These are phyloP conservation scores for Boehmeria nivea DNA, from an alignment of 306 rosid species.

Conservation along the genomic window DNA sequence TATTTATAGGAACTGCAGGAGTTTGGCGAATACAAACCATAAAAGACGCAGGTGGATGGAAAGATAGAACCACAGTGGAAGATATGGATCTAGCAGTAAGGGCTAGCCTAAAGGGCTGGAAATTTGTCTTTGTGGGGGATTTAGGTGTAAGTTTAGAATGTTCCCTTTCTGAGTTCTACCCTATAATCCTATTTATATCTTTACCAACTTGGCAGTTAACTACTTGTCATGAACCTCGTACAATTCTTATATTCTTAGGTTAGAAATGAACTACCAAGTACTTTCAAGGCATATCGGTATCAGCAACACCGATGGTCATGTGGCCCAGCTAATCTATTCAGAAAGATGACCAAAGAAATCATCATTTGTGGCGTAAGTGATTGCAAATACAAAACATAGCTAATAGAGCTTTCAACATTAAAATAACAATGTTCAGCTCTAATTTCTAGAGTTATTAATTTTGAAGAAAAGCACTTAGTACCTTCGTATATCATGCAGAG, in stretches of 20 bases:
- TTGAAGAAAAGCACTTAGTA: constrained; percentile 12
- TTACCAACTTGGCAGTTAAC: too few species aligned
- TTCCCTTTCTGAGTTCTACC: background rate
- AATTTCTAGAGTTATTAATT: too few species aligned
- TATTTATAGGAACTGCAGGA: constrained; percentile 45
- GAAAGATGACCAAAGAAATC: constrained; percentile 48
- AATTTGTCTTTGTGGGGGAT: constrained; percentile 46
- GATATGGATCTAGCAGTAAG: constrained; percentile 59
- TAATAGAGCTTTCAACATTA: background rate
- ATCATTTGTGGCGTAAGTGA: constrained; percentile 30
- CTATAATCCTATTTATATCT: too few species aligned
- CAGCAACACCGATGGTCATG: constrained; percentile 55
- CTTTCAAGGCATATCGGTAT: constrained; percentile 42
- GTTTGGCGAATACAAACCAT: constrained; percentile 46
- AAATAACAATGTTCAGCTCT: too few species aligned
- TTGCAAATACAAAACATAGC: too few species aligned
- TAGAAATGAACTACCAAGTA: constrained; percentile 54
- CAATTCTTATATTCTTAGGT: constrained; percentile 38
- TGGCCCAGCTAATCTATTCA: constrained; percentile 49
- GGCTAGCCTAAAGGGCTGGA: constrained; percentile 55
- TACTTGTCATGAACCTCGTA: too few species aligned
- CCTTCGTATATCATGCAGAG: constrained; percentile 34
- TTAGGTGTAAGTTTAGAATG: constrained; percentile 30
- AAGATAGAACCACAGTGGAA: constrained; percentile 54
- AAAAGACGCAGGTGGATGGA: constrained; percentile 61